These are phyloP conservation scores for Venturiaceae sp. DNA, from an alignment of 2,329 filamentous ascomycete species.

Conservation along the genomic window DNA sequence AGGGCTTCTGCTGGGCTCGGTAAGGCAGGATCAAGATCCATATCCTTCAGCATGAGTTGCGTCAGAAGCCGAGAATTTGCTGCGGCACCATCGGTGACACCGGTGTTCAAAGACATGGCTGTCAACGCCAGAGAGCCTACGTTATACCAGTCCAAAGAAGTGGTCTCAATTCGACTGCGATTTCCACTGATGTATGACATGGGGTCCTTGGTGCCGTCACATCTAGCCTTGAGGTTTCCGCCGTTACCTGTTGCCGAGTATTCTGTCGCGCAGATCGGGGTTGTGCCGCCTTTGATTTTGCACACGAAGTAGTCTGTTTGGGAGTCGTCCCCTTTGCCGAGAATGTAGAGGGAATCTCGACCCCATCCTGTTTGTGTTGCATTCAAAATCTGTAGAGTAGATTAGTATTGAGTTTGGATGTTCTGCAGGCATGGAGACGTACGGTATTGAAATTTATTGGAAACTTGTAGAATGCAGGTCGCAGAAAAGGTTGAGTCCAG, in stretches of 20 bases:
- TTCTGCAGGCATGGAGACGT: background rate
- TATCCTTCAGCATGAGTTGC: slow-evolving; percentile 29
- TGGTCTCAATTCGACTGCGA: slow-evolving; percentile 41
- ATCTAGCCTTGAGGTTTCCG: slow-evolving; percentile 50
- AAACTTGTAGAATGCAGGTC: slow-evolving; percentile 32
- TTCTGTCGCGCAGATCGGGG: slow-evolving; percentile 55
- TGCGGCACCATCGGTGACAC: slow-evolving; percentile 31
- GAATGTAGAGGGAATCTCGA: slow-evolving; percentile 53
- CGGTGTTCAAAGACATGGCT: slow-evolving; percentile 31
- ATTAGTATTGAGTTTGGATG: background rate
- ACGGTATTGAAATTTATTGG: slow-evolving; percentile 60
- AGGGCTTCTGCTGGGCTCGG: slow-evolving; percentile 68
- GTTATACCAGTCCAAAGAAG: slow-evolving; percentile 31
- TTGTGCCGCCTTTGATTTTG: slow-evolving; percentile 52
- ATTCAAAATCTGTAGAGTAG: slow-evolving; percentile 17
- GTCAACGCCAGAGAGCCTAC: slow-evolving; percentile 33
- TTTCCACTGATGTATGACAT: slow-evolving; percentile 48
- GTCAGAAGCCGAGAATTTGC: slow-evolving; percentile 34
- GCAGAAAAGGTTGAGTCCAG: slow-evolving; percentile 40
- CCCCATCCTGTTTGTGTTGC: slow-evolving; percentile 19
- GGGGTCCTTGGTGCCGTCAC: slow-evolving; percentile 44
- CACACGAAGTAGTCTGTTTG: slow-evolving; percentile 54
- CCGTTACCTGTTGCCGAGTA: slow-evolving; percentile 40
- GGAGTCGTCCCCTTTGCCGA: slow-evolving; percentile 39
- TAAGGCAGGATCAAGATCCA: slow-evolving; percentile 37